A percentile compares a stretch with the other conserved stretches of the same genome.
These are phyloP conservation scores for Saururus chinensis DNA, from an alignment of 164 flowering plant genomes.

Conservation along the genomic window DNA sequence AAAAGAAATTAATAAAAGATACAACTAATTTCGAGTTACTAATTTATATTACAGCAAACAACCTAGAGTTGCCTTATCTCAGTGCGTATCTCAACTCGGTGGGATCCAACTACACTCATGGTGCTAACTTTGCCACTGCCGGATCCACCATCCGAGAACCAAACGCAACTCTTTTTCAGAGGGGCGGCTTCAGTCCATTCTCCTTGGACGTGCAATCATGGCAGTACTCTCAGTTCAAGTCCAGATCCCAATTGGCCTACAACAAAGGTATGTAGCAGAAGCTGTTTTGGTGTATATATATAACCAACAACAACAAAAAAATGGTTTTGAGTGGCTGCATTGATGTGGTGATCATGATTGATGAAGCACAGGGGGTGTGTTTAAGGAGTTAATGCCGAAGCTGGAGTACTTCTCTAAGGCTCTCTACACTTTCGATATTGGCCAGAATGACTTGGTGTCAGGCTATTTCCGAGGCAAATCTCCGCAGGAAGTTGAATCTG, in stretches of 20 bases:
- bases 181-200: constrained; percentile 40
- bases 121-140: constrained; percentile 44
- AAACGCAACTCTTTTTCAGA: constrained; percentile 29
- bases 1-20: too few species aligned
- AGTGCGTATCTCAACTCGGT: constrained; percentile 41
- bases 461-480: constrained; percentile 27
- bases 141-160: constrained; percentile 38
- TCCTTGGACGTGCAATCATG: constrained; percentile 35
- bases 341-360: neutral
- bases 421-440: constrained; percentile 49
- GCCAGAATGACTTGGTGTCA: constrained; percentile 43
- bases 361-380: constrained; percentile 22
- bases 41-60: constrained; percentile 1
- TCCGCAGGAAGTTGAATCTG: constrained; percentile 24
- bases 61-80: constrained; percentile 32
- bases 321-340: neutral
- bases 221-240: constrained; percentile 30
- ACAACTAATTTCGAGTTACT: too few species aligned
- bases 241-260: constrained; percentile 14
- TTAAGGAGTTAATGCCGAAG: constrained; percentile 15
- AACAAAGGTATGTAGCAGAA: neutral
- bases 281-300: too few species aligned
- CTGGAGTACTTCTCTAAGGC: constrained; percentile 29
- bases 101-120: constrained; percentile 54
- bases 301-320: too few species aligned